These are phyloP conservation scores for Kluyveromyces starmeri DNA, from an alignment of 805 yeast species.

Conservation along the genomic window DNA sequence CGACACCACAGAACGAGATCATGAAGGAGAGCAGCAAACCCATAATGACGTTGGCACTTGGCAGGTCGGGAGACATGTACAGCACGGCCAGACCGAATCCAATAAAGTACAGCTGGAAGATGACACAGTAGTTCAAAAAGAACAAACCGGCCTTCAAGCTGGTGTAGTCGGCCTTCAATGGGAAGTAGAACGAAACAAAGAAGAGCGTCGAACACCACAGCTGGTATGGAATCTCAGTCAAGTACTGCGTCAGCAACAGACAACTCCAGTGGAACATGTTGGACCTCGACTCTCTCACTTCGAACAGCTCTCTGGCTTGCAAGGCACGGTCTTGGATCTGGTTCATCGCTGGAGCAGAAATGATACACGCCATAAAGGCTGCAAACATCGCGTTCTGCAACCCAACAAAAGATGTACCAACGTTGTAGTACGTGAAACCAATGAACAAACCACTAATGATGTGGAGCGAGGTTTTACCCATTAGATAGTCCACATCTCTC, in stretches of 20 bases:
- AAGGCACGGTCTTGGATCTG: constrained; percentile 56
- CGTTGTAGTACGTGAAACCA: constrained; percentile 64
- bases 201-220: constrained; percentile 40
- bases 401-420: constrained; percentile 43
- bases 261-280: constrained; percentile 68
- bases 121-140: constrained; percentile 34
- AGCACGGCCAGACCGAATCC: constrained; percentile 45
- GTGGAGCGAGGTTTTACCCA: constrained; percentile 46
- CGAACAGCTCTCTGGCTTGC: constrained; percentile 51
- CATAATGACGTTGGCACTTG: constrained; percentile 54
- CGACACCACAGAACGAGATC: constrained; percentile 61
- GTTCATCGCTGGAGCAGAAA: constrained; percentile 46
- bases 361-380: constrained; percentile 48
- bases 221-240: constrained; percentile 56
- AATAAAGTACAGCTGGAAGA: constrained; percentile 39
- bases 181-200: constrained; percentile 46
- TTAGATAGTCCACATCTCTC: constrained; percentile 54
- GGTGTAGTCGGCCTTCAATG: constrained; percentile 33
- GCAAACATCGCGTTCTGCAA: constrained; percentile 53
- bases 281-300: constrained; percentile 61
- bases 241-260: constrained; percentile 42
- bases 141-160: constrained; percentile 42
- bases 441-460: constrained; percentile 49
- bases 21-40: constrained; percentile 49
- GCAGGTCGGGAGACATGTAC: constrained; percentile 55